Evolutionary conservation across 345 rosid species (phyloP), one percentile per base, ranked within the genome.

Genomic region (Moricandia moricandioides): DNA sequence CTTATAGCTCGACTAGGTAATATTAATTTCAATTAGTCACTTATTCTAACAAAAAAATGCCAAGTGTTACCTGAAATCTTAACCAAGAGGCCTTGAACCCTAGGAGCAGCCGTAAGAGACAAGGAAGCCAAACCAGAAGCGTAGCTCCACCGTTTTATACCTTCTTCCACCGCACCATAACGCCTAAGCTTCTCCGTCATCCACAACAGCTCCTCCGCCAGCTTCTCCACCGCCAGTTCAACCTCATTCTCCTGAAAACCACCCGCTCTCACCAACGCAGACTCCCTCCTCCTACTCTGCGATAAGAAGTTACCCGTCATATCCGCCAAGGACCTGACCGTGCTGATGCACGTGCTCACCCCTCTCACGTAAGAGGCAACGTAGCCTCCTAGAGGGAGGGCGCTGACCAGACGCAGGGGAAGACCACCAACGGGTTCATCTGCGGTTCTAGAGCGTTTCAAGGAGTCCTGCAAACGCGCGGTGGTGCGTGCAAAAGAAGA

Each of bases 171-270:
- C 17, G 75, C 87, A 21, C 84, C 91, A 14, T 85, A 87, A 63
- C 61, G 81, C 73, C 84, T 82, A 13, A 90, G 83, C 64, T 85
- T 92, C 71, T 78, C 71, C 0, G 92, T 79, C 45, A 88, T 61
- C 91, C 96, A 88, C 3, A 88, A 69, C 67, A 87, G 64, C 80
- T 88, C 96, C 62, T 85, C 89, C 1, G 92, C 97, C 74, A 90
- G 74, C 81, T 92, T 92, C 86, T 92, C 96, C 0, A 85, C 79
- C 45, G 75, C 74, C 34, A 90, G 54, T 45, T 84, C 87, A 35
- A 76, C 80, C 40, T 74, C 72, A 9, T 80, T 81, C 17, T 80
- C 85, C 4, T 24, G 76, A 1, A 39, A 34, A 18, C 77, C 71
- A 3, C 75, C 76, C 0, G 57, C 64, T 45, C 72, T 65, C 12